Conservation (phyloP, 139 green algal species). For the Micromonas pusilla region DNA sequence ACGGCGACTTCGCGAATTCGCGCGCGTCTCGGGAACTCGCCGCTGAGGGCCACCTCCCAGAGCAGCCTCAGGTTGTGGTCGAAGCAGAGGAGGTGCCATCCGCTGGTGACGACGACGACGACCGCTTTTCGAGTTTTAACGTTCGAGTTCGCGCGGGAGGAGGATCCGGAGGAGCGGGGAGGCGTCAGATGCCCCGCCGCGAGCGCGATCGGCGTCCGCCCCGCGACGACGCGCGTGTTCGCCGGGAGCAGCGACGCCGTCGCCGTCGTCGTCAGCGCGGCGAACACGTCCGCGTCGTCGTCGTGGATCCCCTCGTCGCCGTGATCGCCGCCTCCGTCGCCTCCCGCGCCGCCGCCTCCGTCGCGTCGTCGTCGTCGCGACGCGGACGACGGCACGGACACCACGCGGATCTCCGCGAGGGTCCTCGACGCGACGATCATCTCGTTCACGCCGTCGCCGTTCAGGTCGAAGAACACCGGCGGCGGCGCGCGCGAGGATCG, state of each 20-base stretch:
- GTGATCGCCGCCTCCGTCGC: background rate
- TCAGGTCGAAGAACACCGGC: slow-evolving; percentile 50
- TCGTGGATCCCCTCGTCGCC: background rate
- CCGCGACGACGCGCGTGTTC: background rate
- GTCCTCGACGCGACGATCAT: slow-evolving; percentile 67
- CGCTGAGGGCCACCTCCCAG: slow-evolving; percentile 60
- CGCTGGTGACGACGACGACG: slow-evolving; percentile 77
- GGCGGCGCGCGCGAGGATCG: background rate
- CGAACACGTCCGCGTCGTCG: background rate
- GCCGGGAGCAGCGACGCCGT: background rate
- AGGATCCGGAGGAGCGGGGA: slow-evolving; percentile 42
- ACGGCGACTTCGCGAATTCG: slow-evolving; percentile 68
- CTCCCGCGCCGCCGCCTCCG: background rate
- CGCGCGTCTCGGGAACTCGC: slow-evolving; percentile 50
- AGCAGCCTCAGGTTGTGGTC: slow-evolving; percentile 92
- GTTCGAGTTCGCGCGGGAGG: background rate
- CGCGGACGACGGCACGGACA: slow-evolving; percentile 44
- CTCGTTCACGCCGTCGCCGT: slow-evolving; percentile 87
- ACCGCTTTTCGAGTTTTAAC: slow-evolving; percentile 49
- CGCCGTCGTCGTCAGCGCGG: background rate
- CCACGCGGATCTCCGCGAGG: slow-evolving; percentile 47
- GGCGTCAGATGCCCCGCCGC: slow-evolving; percentile 15
- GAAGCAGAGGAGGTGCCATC: slow-evolving; percentile 71
- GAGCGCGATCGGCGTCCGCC: background rate
- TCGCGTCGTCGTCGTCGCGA: background rate